Conservation (phyloP, 306 rosid genomes). For the Dicorynia guianensis region DNA sequence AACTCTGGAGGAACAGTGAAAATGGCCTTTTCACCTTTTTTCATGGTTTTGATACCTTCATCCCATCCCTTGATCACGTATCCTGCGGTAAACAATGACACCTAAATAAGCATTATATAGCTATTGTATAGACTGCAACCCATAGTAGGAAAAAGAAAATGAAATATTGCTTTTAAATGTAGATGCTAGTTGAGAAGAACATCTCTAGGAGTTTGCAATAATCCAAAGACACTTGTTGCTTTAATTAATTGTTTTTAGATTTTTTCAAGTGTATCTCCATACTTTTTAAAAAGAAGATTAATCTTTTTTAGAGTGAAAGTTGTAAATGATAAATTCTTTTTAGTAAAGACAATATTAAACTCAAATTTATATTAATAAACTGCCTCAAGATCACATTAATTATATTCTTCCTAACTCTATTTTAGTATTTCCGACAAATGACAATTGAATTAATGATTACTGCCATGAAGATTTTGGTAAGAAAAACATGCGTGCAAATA, state of each 20-base stretch:
- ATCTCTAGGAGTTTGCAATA: neutral
- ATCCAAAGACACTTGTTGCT: no score
- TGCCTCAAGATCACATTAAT: no score
- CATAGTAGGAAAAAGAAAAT: neutral
- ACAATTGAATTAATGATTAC: neutral
- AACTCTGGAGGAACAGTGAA: constrained; percentile 85
- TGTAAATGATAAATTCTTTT: no score
- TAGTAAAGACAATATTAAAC: no score
- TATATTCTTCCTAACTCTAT: neutral
- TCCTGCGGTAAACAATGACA: constrained; percentile 50
- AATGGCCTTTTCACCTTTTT: constrained; percentile 79
- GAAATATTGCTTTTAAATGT: no score
- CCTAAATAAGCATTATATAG: neutral
- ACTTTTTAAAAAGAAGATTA: no score
- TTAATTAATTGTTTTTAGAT: no score
- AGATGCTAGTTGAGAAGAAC: neutral
- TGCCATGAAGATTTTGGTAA: neutral
- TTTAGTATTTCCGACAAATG: neutral
- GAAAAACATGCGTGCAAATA: neutral
- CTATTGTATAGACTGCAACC: neutral
- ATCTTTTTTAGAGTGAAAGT: no score
- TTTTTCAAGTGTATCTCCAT: no score
- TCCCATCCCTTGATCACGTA: constrained; percentile 96
- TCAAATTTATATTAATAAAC: no score
- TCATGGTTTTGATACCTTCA: constrained; percentile 88